Evolutionary conservation across 305 asterid genomes (phyloP).

Genomic region (Fraxinus xanthoxyloides): DNA sequence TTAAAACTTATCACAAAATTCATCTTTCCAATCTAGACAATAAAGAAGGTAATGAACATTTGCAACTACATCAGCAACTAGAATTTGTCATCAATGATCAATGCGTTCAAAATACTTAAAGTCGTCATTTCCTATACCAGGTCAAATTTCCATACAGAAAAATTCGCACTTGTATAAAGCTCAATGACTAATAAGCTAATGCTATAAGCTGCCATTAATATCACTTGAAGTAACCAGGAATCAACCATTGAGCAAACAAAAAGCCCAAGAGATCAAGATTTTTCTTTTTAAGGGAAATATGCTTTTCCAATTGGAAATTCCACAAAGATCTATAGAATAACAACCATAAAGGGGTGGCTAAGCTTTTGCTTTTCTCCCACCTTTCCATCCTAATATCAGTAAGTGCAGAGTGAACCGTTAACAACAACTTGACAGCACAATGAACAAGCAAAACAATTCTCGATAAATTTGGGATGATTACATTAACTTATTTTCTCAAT

Average conservation of each 20-base stretch:
- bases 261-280: slow-evolving; percentile 19
- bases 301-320: slow-evolving; percentile 27
- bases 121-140: slow-evolving; percentile 5
- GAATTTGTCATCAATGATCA: slow-evolving; percentile 29
- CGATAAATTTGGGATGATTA: neutral
- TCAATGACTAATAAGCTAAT: slow-evolving; percentile 21
- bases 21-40: slow-evolving; percentile 21
- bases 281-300: slow-evolving; percentile 22
- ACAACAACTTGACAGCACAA: slow-evolving; percentile 45
- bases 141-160: neutral
- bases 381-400: slow-evolving; percentile 27
- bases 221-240: slow-evolving; percentile 18
- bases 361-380: slow-evolving; percentile 37
- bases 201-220: slow-evolving; percentile 15
- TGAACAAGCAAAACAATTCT: neutral
- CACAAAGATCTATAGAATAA: slow-evolving; percentile 24
- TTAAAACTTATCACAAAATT: slow-evolving; percentile 17
- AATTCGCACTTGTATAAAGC: neutral
- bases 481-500: neutral
- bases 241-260: slow-evolving; percentile 15
- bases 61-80: slow-evolving; percentile 30
- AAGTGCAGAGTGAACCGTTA: slow-evolving; percentile 52
- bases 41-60: slow-evolving; percentile 24
- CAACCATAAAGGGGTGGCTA: slow-evolving; percentile 27
- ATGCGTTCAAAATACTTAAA: slow-evolving; percentile 23